Base-by-base conservation (phyloP, 768 basidiomycete species). In the Leccinum ochraceum region DNA sequence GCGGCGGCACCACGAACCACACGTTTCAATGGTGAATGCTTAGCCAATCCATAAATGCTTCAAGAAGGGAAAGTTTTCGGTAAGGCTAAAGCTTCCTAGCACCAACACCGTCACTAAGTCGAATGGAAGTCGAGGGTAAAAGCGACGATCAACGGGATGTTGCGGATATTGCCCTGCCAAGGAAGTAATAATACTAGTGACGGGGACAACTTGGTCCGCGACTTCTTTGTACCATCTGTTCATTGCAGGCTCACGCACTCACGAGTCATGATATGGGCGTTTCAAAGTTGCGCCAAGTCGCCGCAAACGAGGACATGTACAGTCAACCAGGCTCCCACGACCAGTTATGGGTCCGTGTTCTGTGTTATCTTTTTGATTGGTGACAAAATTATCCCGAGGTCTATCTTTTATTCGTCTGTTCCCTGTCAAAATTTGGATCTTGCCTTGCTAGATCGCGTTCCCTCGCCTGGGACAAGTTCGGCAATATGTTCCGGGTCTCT, bases 271-370 rank as follows among this genome's bases (percentile, higher is more conserved):
- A 68, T 60, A 62, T 36, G 54, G 57, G 56, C 9, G 13, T 56
- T 28, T 44, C 48, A 42, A 49, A 39, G 46, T 59, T 39, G 36
- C 4, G 63, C 66, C 60, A 63, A 63, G 57, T 39, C 63, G 2
- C 48, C 13, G 26, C 48, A 39, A 37, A 57, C 28, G 42, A 44
- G 39, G 56, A 61, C 50, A 30, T 30, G 30, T 30, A 30, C 30
- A 7, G 24, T 62, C 56, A 55, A 22, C 32, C 56, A 28, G 28
- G 7, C 54, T 71, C 67, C 55, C 71, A 71, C 67, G 72, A 61
- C 69, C 59, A 36, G 11, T 44, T 62, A 56, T 61, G 53, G 52
- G 60, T 57, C 53, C 50, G 56, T 61, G 50, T 69, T 67, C 59
- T 61, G 3, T 20, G 30, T 13, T 34, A 58, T 61, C 64, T 50